Evolutionary conservation across 2,329 filamentous ascomycete genomes (phyloP).

Genomic region (Cordyceps militaris): DNA sequence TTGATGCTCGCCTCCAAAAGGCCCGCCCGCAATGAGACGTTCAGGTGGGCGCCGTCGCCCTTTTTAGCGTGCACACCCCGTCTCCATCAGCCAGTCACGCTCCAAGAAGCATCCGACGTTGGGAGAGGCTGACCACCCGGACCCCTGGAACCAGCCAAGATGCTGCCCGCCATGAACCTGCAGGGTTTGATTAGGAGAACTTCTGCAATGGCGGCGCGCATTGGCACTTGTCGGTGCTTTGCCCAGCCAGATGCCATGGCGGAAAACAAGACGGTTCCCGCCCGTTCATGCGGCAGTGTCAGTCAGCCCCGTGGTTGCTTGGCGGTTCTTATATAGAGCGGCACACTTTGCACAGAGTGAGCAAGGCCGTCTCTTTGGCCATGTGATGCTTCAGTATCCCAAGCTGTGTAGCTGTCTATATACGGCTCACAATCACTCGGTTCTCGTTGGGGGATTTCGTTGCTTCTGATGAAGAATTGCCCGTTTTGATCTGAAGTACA

Average conservation of each 20-base stretch:
- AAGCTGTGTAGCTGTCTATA: not conserved
- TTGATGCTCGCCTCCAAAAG: conserved; percentile 1
- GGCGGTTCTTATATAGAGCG: not conserved
- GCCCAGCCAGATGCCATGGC: not conserved
- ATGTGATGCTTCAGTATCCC: conserved; percentile 3
- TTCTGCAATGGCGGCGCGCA: not conserved
- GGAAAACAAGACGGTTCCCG: not conserved
- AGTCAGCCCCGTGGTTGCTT: conserved; percentile 10
- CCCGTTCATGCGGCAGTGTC: conserved; percentile 6
- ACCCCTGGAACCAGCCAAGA: not conserved
- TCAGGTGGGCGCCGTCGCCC: conserved; percentile 2
- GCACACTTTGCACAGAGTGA: not conserved
- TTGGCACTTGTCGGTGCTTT: not conserved
- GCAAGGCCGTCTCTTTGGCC: not conserved
- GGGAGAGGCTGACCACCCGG: not conserved
- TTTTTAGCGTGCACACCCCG: not conserved
- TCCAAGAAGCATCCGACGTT: conserved; percentile 1
- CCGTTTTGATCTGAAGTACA: not conserved
- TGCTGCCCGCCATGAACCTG: not conserved
- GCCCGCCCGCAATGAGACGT: not conserved
- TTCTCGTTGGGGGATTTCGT: not conserved
- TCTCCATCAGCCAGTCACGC: conserved; percentile 10
- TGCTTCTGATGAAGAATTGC: not conserved
- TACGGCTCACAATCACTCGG: not conserved
- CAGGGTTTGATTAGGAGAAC: not conserved